Evolutionary conservation across 2,329 filamentous ascomycete species (phyloP).

Genomic region (Grosmannia serpens): DNA sequence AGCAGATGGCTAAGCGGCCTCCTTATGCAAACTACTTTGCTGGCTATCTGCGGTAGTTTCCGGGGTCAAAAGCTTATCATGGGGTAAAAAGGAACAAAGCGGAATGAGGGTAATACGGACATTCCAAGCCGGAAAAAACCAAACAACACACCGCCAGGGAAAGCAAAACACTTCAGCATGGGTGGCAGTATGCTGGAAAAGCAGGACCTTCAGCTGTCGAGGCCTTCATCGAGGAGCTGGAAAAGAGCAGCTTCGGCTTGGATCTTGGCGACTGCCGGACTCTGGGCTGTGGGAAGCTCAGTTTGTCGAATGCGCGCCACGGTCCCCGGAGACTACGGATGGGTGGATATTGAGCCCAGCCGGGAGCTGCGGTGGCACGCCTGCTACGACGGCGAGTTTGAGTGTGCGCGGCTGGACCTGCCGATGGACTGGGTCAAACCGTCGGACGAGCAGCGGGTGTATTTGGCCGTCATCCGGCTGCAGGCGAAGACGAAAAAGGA

Average conservation of each 20-base stretch:
- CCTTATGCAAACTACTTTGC: too few relatives aligned
- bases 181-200: not conserved
- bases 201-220: not conserved
- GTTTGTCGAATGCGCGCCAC: not conserved
- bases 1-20: too few relatives aligned
- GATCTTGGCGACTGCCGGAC: not conserved
- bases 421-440: slow-evolving; percentile 29
- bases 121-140: too few relatives aligned
- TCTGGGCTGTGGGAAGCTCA: not conserved
- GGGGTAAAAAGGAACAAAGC: not conserved
- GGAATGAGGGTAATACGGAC: too few relatives aligned
- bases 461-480: slow-evolving; percentile 23
- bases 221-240: not conserved
- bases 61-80: too few relatives aligned
- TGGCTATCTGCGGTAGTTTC: too few relatives aligned
- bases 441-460: slow-evolving; percentile 19
- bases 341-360: slow-evolving; percentile 1
- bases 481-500: slow-evolving; percentile 16
- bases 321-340: not conserved
- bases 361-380: slow-evolving; percentile 17
- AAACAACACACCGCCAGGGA: too few relatives aligned
- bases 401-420: slow-evolving; percentile 25
- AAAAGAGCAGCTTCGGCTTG: not conserved
- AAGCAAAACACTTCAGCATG: too few relatives aligned
- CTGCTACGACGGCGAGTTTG: slow-evolving; percentile 21